Conservation (phyloP, 2,329 filamentous ascomycete species). For the Emergomyces pasteurianus region DNA sequence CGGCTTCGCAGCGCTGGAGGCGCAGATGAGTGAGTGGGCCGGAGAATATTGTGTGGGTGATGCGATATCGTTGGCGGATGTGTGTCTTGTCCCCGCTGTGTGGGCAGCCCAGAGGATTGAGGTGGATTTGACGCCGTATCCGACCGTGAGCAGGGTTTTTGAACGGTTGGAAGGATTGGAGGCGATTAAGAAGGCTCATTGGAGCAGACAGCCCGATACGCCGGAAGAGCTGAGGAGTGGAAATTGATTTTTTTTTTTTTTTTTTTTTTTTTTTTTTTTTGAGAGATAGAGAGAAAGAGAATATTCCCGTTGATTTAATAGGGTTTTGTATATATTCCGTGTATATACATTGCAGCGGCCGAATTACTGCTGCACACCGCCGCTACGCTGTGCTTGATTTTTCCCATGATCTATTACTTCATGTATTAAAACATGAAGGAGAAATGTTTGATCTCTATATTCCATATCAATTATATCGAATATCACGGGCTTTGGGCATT, state of each 20-base stretch:
- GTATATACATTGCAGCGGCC: too few relatives aligned
- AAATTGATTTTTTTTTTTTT: neutral
- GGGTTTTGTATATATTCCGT: too few relatives aligned
- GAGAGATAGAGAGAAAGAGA: too few relatives aligned
- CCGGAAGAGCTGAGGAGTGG: slow-evolving; percentile 33
- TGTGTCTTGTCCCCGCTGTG: slow-evolving; percentile 45
- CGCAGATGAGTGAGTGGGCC: slow-evolving; percentile 24
- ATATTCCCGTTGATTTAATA: too few relatives aligned
- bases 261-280: too few relatives aligned
- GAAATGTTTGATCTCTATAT: too few relatives aligned
- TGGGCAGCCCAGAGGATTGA: slow-evolving; percentile 46
- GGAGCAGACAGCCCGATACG: slow-evolving; percentile 44
- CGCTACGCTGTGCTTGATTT: too few relatives aligned
- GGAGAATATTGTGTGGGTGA: slow-evolving; percentile 47
- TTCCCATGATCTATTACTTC: too few relatives aligned
- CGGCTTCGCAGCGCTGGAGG: slow-evolving; percentile 48
- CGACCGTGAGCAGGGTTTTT: slow-evolving; percentile 36
- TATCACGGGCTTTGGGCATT: neutral
- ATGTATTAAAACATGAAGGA: too few relatives aligned
- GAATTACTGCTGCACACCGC: too few relatives aligned
- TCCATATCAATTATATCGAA: neutral
- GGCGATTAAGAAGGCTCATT: slow-evolving; percentile 43
- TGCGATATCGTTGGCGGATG: slow-evolving; percentile 45
- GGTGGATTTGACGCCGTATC: slow-evolving; percentile 41
- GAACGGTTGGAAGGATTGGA: slow-evolving; percentile 37